Base-by-base conservation (phyloP, 345 rosid genomes). In the Euphorbia peplus region DNA sequence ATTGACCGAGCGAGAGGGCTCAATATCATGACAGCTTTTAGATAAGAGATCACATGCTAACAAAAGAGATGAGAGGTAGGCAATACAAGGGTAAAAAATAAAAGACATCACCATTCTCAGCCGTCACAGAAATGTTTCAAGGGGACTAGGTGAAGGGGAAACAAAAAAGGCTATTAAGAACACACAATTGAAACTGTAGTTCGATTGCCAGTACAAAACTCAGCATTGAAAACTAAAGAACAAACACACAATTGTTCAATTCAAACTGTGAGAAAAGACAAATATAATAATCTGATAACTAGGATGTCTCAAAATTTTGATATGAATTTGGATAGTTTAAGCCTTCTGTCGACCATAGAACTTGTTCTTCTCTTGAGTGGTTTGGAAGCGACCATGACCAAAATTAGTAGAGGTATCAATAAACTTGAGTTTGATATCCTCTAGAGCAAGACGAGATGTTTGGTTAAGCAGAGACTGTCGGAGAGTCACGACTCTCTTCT, bases 401-500 rank as follows among this genome's bases (percentile, higher is more conserved):
- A 66, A 55, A 47, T 85, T 89, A 56, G 98, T 86, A 26, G 92
- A 82, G 4, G 95, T 88, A 61, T 87, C 92, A 0, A 90, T 78
- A 73, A 90, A 90, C 89, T 90, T 90, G 76, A 90, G 78, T 3
- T 80, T 90, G 77, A 90, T 87, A 50, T 77, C 83, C 70, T 90
- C 95, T 10, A 84, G 65, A 12, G 97, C 95, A 52, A 84, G 47
- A 26, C 96, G 84, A 13, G 96, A 88, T 9, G 96, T 90, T 82
- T 90, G 96, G 4, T 73, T 78, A 32, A 88, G 85, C 24, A 90
- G 75, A 0, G 97, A 78, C 73, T 80, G 89, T 13, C 97, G 79
- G 8, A 90, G 86, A 3, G 97, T 90, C 18, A 88, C 91, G 0
- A 90, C 97, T 69, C 97, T 87, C 90, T 90, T 90, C 90, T 88